These are phyloP conservation scores for Halophytophthora polymorphica DNA, from an alignment of 352 stramenopile species.

Conservation along the genomic window DNA sequence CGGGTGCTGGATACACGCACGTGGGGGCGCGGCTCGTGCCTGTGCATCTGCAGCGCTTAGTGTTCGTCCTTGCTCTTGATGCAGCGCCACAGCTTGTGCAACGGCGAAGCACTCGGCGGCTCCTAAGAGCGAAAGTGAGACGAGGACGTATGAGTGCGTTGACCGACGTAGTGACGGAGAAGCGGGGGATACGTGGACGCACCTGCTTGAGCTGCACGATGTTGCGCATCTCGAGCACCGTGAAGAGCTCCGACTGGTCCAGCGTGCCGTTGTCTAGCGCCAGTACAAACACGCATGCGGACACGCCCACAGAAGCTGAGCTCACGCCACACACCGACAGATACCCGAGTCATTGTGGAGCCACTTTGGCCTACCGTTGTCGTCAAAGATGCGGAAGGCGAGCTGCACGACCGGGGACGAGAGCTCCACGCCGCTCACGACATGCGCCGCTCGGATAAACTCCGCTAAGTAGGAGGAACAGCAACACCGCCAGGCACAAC, in stretches of 20 bases:
- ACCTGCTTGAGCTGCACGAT: slow-evolving; percentile 55
- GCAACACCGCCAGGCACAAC: background rate
- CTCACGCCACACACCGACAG: too few species aligned
- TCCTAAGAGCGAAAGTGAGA: background rate
- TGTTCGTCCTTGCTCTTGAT: slow-evolving; percentile 10
- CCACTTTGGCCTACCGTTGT: slow-evolving; percentile 33
- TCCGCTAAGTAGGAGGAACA: slow-evolving; percentile 26
- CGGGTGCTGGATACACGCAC: too few species aligned
- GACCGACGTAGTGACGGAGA: background rate
- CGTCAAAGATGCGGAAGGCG: slow-evolving; percentile 73
- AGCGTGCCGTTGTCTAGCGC: slow-evolving; percentile 70
- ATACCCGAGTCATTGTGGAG: background rate
- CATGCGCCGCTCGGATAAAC: slow-evolving; percentile 61
- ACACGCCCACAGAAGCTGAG: background rate
- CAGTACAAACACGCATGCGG: background rate
- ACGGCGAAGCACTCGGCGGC: slow-evolving; percentile 1
- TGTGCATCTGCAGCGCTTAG: too few species aligned
- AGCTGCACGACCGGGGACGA: slow-evolving; percentile 68
- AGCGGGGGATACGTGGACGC: background rate
- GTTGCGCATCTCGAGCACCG: slow-evolving; percentile 61
- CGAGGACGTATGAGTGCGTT: background rate
- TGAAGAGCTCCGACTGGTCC: slow-evolving; percentile 64
- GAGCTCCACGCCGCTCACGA: slow-evolving; percentile 67
- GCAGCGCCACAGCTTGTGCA: slow-evolving; percentile 28
- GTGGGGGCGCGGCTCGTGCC: too few species aligned